Evolutionary conservation across 345 rosid species (phyloP).

Genomic region (Dipteronia dyeriana): DNA sequence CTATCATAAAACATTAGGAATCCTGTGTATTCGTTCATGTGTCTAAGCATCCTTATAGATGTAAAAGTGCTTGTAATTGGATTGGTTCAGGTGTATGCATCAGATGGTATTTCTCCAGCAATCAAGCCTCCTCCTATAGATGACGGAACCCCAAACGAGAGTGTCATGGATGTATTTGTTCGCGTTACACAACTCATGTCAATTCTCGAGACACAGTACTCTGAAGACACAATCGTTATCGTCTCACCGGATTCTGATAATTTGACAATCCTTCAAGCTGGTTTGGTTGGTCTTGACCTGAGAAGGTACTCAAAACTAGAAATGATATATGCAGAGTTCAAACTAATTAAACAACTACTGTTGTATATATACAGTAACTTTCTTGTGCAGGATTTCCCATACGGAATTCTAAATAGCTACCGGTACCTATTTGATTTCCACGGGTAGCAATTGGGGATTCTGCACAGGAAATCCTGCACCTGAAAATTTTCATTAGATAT

Average conservation of each 20-base stretch:
- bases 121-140: conserved; percentile 86
- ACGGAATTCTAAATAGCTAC: too few relatives aligned
- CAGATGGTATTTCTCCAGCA: conserved; percentile 72
- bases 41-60: background rate
- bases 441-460: too few relatives aligned
- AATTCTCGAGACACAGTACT: conserved; percentile 90
- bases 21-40: background rate
- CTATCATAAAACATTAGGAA: background rate
- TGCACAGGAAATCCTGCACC: too few relatives aligned
- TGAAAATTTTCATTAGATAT: too few relatives aligned
- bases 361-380: too few relatives aligned
- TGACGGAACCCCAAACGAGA: conserved; percentile 96
- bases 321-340: background rate
- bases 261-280: conserved; percentile 80
- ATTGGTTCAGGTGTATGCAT: conserved; percentile 66
- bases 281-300: conserved; percentile 81
- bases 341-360: too few relatives aligned
- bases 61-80: background rate
- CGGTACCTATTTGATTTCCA: too few relatives aligned
- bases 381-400: too few relatives aligned
- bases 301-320: conserved; percentile 45
- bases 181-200: conserved; percentile 94
- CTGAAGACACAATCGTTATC: conserved; percentile 66
- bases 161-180: conserved; percentile 84
- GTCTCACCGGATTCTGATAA: conserved; percentile 95